Evolutionary conservation across 1,284 basidiomycete species (phyloP), one percentile per base, ranked within the genome.

Genomic region (Sporisorium exsertum): DNA sequence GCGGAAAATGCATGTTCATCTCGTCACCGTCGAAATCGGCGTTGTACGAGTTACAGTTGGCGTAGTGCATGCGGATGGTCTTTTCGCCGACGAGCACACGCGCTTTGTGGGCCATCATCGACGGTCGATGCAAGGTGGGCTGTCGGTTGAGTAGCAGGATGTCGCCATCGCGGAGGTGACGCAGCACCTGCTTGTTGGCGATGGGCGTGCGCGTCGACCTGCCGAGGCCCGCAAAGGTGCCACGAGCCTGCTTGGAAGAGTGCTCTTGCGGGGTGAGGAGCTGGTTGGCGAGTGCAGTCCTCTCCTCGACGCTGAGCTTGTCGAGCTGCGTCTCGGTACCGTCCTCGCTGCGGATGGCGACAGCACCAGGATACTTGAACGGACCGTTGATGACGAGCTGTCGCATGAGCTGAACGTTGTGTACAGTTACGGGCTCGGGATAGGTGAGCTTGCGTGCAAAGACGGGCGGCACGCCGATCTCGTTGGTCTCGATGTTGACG

Each of bases 1-100:
- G 96, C 80, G 96, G 95, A 84, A 99, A 99, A 88, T 99, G 96
- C 73, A 99, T 95, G 87, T 99, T 99, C 96, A 99, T 99, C 87
- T 99, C 94, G 88, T 99, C 97, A 81, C 97, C 97, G 85, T 99
- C 97, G 85, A 99, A 99, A 87, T 99, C 97, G 85, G 97, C 97
- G 83, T 99, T 99, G 87, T 99, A 99, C 6, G 96, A 98, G 87
- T 98, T 98, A 88, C 97, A 99, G 85, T 99, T 99, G 53, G 97
- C 97, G 85, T 99, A 99, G 88, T 99, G 97, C 96, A 99, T 97
- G 33, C 97, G 91, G 86, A 99, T 99, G 1, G 97, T 99, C 88
- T 97, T 97, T 87, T 99, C 97, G 52, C 96, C 97, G 69, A 91
- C 90, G 72, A 99, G 87, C 18, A 99, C 93, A 72, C 92, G 92